Evolutionary conservation across 2,329 filamentous ascomycete species (phyloP).

Genomic region (Cladorrhinum sp.): DNA sequence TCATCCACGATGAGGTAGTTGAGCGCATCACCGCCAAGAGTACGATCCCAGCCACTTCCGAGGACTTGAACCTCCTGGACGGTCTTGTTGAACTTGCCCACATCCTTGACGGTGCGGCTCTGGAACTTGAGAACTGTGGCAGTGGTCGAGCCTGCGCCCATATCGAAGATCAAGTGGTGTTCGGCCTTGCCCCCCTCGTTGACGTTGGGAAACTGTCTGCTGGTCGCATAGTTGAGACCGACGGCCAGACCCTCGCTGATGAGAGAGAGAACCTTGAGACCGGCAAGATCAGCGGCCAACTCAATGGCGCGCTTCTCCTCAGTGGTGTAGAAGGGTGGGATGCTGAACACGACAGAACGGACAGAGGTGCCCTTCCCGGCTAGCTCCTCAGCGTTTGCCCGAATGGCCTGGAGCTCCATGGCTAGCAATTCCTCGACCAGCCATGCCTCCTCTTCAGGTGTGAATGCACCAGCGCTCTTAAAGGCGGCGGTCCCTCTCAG

Average conservation of each 20-base stretch:
- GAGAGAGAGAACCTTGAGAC: constrained; percentile 78
- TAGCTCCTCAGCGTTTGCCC: constrained; percentile 79
- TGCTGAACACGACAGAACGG: constrained; percentile 80
- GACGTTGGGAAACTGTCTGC: constrained; percentile 80
- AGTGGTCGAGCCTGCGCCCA: constrained; percentile 93
- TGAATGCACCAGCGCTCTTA: constrained; percentile 66
- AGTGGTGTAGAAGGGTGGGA: constrained; percentile 84
- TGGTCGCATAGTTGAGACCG: constrained; percentile 91
- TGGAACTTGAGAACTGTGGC: constrained; percentile 90
- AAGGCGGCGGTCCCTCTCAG: constrained; percentile 72
- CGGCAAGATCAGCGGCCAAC: constrained; percentile 81
- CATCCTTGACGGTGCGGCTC: constrained; percentile 81
- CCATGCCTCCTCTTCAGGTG: constrained; percentile 61
- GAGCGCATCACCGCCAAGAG: constrained; percentile 83
- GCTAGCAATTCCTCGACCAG: constrained; percentile 90
- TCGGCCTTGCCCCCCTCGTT: constrained; percentile 83
- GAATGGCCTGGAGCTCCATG: constrained; percentile 92
- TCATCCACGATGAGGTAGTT: constrained; percentile 87
- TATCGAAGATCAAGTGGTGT: constrained; percentile 91
- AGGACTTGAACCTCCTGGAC: constrained; percentile 91
- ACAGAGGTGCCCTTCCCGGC: constrained; percentile 73
- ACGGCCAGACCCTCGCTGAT: constrained; percentile 90
- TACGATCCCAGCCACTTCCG: constrained; percentile 83
- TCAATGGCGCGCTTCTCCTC: constrained; percentile 87
- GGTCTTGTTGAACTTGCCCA: constrained; percentile 93